These are phyloP conservation scores for Camillea tinctor DNA, from an alignment of 2,329 filamentous ascomycete genomes.

Conservation along the genomic window DNA sequence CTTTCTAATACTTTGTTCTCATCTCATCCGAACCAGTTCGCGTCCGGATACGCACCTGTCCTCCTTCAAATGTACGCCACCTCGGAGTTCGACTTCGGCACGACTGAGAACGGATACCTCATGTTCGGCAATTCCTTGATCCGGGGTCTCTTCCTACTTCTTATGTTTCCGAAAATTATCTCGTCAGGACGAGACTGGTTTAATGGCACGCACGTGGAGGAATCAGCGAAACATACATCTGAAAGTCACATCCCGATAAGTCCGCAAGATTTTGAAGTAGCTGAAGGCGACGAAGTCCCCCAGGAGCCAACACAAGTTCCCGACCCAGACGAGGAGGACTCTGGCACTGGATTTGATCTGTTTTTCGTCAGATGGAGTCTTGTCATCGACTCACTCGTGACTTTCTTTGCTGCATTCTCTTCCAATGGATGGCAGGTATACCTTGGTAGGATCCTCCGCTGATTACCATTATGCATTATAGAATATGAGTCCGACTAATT, in stretches of 20 bases:
- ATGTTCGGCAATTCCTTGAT: slow-evolving; percentile 57
- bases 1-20: not conserved
- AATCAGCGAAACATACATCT: not conserved
- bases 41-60: slow-evolving; percentile 65
- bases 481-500: not conserved
- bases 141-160: slow-evolving; percentile 53
- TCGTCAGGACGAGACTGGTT: slow-evolving; percentile 42
- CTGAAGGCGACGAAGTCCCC: slow-evolving; percentile 24
- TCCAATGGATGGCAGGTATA: slow-evolving; percentile 68
- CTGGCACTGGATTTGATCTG: slow-evolving; percentile 55
- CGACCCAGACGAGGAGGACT: slow-evolving; percentile 28
- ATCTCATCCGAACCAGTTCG: slow-evolving; percentile 41
- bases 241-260: slow-evolving; percentile 16
- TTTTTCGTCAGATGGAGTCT: slow-evolving; percentile 66
- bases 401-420: slow-evolving; percentile 61
- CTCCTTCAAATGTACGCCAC: slow-evolving; percentile 61
- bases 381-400: slow-evolving; percentile 63
- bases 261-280: slow-evolving; percentile 25
- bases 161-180: slow-evolving; percentile 55
- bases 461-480: not conserved
- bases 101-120: slow-evolving; percentile 55
- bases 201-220: slow-evolving; percentile 15
- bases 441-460: slow-evolving; percentile 41
- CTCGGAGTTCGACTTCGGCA: slow-evolving; percentile 52
- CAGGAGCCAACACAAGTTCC: slow-evolving; percentile 26